These are phyloP conservation scores for Rosa chinensis DNA, from an alignment of 306 rosid genomes.

Conservation along the genomic window DNA sequence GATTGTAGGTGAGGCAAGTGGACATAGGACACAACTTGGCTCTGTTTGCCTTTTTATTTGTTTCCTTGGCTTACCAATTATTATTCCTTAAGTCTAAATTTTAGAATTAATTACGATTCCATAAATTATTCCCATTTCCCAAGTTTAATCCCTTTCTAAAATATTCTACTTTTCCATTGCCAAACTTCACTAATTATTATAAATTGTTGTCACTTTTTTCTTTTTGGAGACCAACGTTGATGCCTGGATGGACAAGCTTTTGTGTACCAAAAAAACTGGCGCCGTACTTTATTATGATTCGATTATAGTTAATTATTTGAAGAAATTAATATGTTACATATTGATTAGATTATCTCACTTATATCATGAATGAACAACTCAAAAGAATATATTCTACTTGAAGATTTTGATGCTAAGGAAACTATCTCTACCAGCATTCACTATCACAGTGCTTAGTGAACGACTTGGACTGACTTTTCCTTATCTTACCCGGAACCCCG, in stretches of 20 bases:
- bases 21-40: constrained; percentile 37
- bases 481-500: background rate
- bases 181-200: constrained; percentile 8
- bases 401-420: too few relatives aligned
- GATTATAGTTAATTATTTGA: background rate
- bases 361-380: too few relatives aligned
- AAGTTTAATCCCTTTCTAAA: background rate
- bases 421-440: background rate
- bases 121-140: background rate
- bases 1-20: constrained; percentile 38
- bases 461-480: background rate
- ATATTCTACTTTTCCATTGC: background rate
- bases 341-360: background rate
- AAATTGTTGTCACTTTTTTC: background rate
- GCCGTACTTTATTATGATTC: background rate
- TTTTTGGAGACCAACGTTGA: constrained; percentile 6
- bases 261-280: background rate
- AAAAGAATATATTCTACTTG: too few relatives aligned
- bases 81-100: background rate
- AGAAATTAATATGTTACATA: too few relatives aligned
- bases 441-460: background rate
- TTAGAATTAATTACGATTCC: background rate
- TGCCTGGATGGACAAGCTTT: background rate
- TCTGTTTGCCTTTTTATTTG: constrained; percentile 22
- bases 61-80: constrained; percentile 14